Conservation (phyloP, 2,329 filamentous ascomycete species). For the Dryadomyces quercus-mongolicae region DNA sequence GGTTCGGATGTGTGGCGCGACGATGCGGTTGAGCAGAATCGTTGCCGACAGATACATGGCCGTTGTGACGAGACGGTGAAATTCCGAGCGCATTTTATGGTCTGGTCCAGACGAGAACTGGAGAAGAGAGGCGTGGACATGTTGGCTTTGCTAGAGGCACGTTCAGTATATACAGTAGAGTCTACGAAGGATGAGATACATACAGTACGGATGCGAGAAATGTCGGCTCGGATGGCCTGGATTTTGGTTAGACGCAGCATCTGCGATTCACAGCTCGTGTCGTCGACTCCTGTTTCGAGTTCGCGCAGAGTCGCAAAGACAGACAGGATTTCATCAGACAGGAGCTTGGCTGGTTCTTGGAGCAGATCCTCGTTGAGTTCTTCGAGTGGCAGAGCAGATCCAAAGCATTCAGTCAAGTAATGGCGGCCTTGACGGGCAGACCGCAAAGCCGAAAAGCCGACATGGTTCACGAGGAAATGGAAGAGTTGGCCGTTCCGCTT, state of each 20-base stretch:
- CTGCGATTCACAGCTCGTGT: no score
- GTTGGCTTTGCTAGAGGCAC: not conserved
- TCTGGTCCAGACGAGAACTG: conserved; percentile 1
- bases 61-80: conserved; percentile 5
- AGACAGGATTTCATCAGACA: conserved; percentile 9
- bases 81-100: not conserved
- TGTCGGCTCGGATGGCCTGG: conserved; percentile 8
- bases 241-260: conserved; percentile 5
- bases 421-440: not conserved
- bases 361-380: conserved; percentile 6
- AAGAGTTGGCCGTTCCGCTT: not conserved
- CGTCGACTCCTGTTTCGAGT: conserved; percentile 1
- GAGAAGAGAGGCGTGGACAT: conserved; percentile 4
- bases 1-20: not conserved
- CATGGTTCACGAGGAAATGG: not conserved
- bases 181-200: not conserved
- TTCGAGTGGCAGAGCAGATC: not conserved
- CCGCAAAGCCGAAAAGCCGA: not conserved
- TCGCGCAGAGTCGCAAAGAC: conserved; percentile 3
- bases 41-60: conserved; percentile 5
- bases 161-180: not conserved
- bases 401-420: conserved; percentile 5
- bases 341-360: conserved; percentile 7
- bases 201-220: conserved; percentile 6
- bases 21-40: conserved; percentile 4